A percentile compares a stretch with the other conserved stretches of the same genome.
phyloP scores from a whole-genome alignment of 164 flowering plant genomes.

The Vitis amurensis region DNA sequence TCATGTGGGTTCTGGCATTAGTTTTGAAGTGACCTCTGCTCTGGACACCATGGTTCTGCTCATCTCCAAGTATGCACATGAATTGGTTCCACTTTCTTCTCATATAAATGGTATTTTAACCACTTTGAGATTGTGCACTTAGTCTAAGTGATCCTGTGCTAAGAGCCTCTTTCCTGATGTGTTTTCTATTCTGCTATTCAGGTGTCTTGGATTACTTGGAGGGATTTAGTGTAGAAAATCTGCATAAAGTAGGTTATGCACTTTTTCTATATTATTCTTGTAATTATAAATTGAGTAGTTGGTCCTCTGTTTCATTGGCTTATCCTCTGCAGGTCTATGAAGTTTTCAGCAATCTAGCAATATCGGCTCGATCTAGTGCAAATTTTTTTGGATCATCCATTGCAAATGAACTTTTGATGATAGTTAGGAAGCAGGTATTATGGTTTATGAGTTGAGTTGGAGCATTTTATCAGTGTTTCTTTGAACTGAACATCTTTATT shows the following conservation, averaged over 20 bases:
- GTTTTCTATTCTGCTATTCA: constrained; percentile 19
- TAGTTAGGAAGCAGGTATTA: constrained; percentile 77
- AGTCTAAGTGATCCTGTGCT: background rate
- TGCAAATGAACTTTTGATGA: constrained; percentile 80
- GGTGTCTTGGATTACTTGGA: constrained; percentile 88
- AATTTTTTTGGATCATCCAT: constrained; percentile 54
- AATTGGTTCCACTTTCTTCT: constrained; percentile 61
- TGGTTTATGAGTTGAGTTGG: background rate
- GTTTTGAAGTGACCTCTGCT: constrained; percentile 72
- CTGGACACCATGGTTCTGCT: constrained; percentile 63
- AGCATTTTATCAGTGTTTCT: background rate
- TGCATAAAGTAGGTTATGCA: constrained; percentile 62
- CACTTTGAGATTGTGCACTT: background rate
- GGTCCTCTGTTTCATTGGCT: constrained; percentile 1
- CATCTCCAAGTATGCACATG: constrained; percentile 52
- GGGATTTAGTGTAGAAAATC: constrained; percentile 58
- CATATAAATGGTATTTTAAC: constrained; percentile 58
- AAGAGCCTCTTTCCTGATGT: background rate
- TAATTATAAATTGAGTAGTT: background rate
- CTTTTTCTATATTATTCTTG: background rate
- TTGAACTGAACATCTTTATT: background rate
- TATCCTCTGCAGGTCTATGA: constrained; percentile 66
- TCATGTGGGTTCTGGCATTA: constrained; percentile 75
- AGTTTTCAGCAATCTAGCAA: constrained; percentile 65
- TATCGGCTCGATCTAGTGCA: constrained; percentile 41